phyloP scores from a whole-genome alignment of 345 rosid species.

The Cochlearia excelsa region DNA sequence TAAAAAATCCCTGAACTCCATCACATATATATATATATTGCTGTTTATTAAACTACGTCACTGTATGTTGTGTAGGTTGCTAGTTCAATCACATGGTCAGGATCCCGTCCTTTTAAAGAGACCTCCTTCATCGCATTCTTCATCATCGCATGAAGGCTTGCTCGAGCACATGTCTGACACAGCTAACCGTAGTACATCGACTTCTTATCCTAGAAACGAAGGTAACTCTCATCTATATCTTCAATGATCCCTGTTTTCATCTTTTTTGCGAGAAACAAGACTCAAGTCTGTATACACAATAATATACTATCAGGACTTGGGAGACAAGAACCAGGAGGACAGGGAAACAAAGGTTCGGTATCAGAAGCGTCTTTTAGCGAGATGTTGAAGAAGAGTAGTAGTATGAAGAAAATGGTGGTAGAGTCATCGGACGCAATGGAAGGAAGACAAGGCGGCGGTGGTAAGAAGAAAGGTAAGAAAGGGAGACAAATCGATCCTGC shows the following conservation, averaged over 20 bases:
- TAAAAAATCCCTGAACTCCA: not conserved
- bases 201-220: constrained; percentile 39
- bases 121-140: constrained; percentile 41
- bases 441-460: constrained; percentile 43
- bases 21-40: not conserved
- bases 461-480: constrained; percentile 86
- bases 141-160: constrained; percentile 51
- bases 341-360: constrained; percentile 43
- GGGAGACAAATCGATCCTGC: constrained; percentile 87
- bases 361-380: constrained; percentile 78
- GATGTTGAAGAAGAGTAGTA: constrained; percentile 41
- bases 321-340: constrained; percentile 31
- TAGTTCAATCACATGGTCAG: constrained; percentile 43
- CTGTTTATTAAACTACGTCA: not conserved
- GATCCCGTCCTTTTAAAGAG: constrained; percentile 42
- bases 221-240: constrained; percentile 34
- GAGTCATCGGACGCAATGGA: constrained; percentile 31
- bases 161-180: constrained; percentile 43
- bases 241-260: not conserved
- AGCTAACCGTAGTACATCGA: constrained; percentile 35
- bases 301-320: constrained; percentile 26
- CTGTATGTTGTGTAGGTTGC: constrained; percentile 12
- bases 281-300: not conserved
- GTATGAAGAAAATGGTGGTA: constrained; percentile 24
- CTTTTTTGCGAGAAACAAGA: not conserved